Evolutionary conservation across 2,329 filamentous ascomycete species (phyloP), one percentile per base, ranked within the genome.

Genomic region (Colletotrichum liaoningense): DNA sequence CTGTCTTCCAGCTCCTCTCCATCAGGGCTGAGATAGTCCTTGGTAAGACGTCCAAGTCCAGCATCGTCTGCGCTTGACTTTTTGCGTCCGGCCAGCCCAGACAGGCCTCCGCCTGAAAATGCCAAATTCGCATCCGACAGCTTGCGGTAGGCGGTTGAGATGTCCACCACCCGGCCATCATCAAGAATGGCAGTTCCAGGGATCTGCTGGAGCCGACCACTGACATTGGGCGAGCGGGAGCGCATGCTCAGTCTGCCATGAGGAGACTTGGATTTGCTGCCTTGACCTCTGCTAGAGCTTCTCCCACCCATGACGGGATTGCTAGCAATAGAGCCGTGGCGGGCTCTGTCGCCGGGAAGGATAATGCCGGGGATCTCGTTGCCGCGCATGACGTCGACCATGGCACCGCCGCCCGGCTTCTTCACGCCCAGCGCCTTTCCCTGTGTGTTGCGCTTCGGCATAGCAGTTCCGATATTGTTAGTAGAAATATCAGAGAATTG

Each of bases 111-210:
- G 22, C 90, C 88, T 5, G 92, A 91, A 35, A 87, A 88, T 4
- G 90, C 86, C 56, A 95, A 83, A 63, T 92, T 91, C 12, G 92
- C 92, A 79, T 95, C 92, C 1, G 93, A 94, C 22, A 95, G 84
- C 72, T 90, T 89, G 63, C 92, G 88, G 79, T 95, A 94, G 4
- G 93, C 92, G 75, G 86, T 92, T 72, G 88, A 90, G 81, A 93
- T 89, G 79, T 95, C 92, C 64, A 95, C 84, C 1, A 89, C 80
- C 59, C 89, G 87, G 12, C 90, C 91, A 67, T 91, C 90, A 55
- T 90, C 88, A 4, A 93, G 86, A 57, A 90, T 85, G 16, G 88
- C 80, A 79, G 66, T 75, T 14, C 74, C 74, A 3, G 74, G 73
- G 9, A 75, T 75, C 64, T 70, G 73, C 67, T 75, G 74, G 12